Base-by-base conservation (phyloP, 2,329 filamentous ascomycete species). In the Xylaria sp. region DNA sequence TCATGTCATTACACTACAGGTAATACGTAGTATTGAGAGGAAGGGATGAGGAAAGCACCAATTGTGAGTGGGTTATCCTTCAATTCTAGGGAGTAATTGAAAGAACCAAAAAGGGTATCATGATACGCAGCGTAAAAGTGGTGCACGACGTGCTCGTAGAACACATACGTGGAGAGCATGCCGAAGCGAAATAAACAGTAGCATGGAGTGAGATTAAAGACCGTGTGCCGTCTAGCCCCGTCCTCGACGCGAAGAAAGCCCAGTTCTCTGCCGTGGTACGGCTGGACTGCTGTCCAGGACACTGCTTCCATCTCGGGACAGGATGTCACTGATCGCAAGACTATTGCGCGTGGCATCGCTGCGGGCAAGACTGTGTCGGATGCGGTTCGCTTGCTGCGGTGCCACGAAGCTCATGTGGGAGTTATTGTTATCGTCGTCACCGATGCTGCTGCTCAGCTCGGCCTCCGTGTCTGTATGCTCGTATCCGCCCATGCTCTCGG, bases 401-500 rank as follows among this genome's bases (percentile, higher is more conserved):
- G 57, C 61, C 2, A 62, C 33, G 28, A 69, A 65, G 57, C 57
- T 57, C 39, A 64, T 25, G 28, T 20, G 52, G 55, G 69, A 66
- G 9, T 62, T 52, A 9, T 60, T 59, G 12, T 83, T 76, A 12
- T 83, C 52, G 23, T 82, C 77, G 8, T 76, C 78, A 18, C 76
- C 78, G 9, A 82, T 79, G 69, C 84, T 86, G 75, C 84, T 88
- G 68, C 80, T 85, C 61, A 89, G 73, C 61, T 90, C 89, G 9
- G 85, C 90, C 72, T 93, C 91, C 1, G 91, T 91, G 80, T 94
- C 92, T 9, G 92, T 94, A 77, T 94, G 91, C 82, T 94, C 91
- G 81, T 93, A 94, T 73, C 88, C 87, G 28, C 85, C 88, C 52
- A 72, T 18, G 75, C 82, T 83, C 75, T 89, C 87, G 10, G 85